Evolutionary conservation across 2,329 filamentous ascomycete species (phyloP), one percentile per base, ranked within the genome.

Genomic region (Chaetomium globosum): DNA sequence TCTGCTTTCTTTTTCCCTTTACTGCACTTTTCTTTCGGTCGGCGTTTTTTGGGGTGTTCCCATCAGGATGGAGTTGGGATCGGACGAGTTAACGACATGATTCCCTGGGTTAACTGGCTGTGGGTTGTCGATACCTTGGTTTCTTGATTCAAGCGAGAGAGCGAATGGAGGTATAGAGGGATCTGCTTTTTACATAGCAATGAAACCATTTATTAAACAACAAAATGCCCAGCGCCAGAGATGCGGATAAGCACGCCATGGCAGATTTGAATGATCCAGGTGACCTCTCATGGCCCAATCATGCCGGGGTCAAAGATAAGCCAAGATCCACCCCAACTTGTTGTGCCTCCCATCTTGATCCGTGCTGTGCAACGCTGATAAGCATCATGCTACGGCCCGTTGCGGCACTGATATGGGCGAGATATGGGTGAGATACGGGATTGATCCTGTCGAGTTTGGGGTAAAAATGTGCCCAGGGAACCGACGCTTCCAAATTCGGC

Each of bases 81-180:
- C 31, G 58, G 51, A 66, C 52, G 63, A 65, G 19, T 59, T 66
- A 55, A 67, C 59, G 61, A 64, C 46, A 63, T 67, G 61, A 64
- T 67, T 62, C 65, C 65, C 60, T 60, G 61, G 65, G 64, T 59
- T 63, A 43, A 33, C 49, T 26, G 64, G 61, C 49, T 43, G 53
- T 56, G 49, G 28, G 28, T 39, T 54, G 30, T 55, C 46, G 16
- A 59, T 55, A 51, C 49, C 56, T 59, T 59, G 56, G 56, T 58
- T n/a, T 58, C 55, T 30, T 21, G 55, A 51, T 39, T 56, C 60
- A 66, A 59, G 59, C 54, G 59, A 46, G 48, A 30, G 43, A 26
- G 7, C 3, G n/a, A 7, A 3, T 9, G n/a, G 48, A 26, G 33
- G 52, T 30, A 64, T 64, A 64, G 62, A 64, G 7, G 26, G 56